A percentile compares a stretch with the other conserved stretches of the same genome.
Evolutionary conservation across 495 filamentous ascomycete species (phyloP).

Genomic region (Massariosphaeria phaeospora): DNA sequence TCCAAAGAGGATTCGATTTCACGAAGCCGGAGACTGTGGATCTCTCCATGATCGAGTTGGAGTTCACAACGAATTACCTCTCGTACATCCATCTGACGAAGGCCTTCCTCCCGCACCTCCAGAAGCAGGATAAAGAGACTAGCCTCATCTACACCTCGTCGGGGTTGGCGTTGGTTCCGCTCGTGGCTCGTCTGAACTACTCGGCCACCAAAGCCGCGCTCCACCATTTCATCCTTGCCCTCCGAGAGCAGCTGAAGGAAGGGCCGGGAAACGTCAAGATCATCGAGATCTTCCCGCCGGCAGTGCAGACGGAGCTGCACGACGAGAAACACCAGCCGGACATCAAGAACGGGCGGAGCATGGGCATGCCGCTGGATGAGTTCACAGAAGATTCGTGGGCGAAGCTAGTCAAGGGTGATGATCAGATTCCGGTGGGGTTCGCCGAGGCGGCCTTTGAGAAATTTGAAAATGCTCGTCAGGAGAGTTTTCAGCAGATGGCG

Average conservation of each 20-base stretch:
- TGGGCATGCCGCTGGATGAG: slow-evolving; percentile 58
- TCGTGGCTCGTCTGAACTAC: slow-evolving; percentile 51
- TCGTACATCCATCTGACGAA: slow-evolving; percentile 57
- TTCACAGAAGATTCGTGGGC: slow-evolving; percentile 56
- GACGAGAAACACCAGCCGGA: slow-evolving; percentile 48
- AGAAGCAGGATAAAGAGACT: slow-evolving; percentile 44
- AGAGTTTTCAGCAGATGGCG: slow-evolving; percentile 50
- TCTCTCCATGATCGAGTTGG: slow-evolving; percentile 49
- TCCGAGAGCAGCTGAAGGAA: slow-evolving; percentile 55
- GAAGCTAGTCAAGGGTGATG: slow-evolving; percentile 49
- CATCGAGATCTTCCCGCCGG: slow-evolving; percentile 62
- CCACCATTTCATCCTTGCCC: slow-evolving; percentile 51
- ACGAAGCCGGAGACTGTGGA: slow-evolving; percentile 54
- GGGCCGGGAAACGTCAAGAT: slow-evolving; percentile 48
- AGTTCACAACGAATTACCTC: slow-evolving; percentile 65
- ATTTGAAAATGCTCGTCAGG: slow-evolving; percentile 42
- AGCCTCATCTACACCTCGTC: slow-evolving; percentile 50
- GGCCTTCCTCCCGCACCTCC: slow-evolving; percentile 60
- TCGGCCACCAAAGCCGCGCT: slow-evolving; percentile 57
- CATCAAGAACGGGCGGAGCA: slow-evolving; percentile 41
- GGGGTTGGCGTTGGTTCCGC: slow-evolving; percentile 52
- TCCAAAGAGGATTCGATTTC: slow-evolving; percentile 58
- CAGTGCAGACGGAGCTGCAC: slow-evolving; percentile 62
- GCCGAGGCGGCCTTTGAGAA: slow-evolving; percentile 39
- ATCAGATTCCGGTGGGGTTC: slow-evolving; percentile 54